phyloP scores from a whole-genome alignment of 768 basidiomycete genomes.

The Exidia glandulosa region DNA sequence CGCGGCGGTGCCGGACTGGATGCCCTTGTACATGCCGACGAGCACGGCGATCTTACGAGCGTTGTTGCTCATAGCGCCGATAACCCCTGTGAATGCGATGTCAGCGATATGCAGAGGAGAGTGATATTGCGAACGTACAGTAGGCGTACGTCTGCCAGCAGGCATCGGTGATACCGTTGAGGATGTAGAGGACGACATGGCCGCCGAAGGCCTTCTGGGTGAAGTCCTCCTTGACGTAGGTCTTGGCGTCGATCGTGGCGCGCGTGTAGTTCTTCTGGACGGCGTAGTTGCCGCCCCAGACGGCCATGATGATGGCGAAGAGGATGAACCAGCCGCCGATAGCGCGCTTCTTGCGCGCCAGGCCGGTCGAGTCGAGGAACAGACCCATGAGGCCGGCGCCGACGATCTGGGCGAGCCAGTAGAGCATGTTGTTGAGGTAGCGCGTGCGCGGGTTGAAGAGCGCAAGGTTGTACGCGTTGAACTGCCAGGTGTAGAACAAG shows the following conservation, averaged over 20 bases:
- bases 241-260: constrained; percentile 18
- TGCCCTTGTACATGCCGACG: constrained; percentile 45
- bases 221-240: constrained; percentile 43
- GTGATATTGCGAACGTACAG: constrained; percentile 21
- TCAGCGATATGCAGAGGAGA: not conserved
- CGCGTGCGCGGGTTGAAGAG: constrained; percentile 73
- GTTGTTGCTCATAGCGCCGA: constrained; percentile 75
- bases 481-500: constrained; percentile 73
- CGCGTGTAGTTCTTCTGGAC: constrained; percentile 45
- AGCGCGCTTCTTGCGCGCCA: constrained; percentile 57
- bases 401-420: constrained; percentile 70
- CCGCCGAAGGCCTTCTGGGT: constrained; percentile 41
- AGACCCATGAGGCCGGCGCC: constrained; percentile 64
- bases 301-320: constrained; percentile 50
- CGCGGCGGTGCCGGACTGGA: not conserved
- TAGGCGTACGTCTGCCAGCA: constrained; percentile 81
- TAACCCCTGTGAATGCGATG: not conserved
- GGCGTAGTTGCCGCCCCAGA: constrained; percentile 61
- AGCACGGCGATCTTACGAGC: constrained; percentile 70
- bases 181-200: constrained; percentile 52
- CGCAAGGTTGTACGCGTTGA: constrained; percentile 67
- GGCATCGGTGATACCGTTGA: constrained; percentile 65
- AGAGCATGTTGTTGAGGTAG: constrained; percentile 64
- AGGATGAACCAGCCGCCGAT: constrained; percentile 58
- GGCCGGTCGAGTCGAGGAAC: constrained; percentile 45